Base-by-base conservation (phyloP, 768 basidiomycete genomes). In the Hemileccinum rubropunctum region DNA sequence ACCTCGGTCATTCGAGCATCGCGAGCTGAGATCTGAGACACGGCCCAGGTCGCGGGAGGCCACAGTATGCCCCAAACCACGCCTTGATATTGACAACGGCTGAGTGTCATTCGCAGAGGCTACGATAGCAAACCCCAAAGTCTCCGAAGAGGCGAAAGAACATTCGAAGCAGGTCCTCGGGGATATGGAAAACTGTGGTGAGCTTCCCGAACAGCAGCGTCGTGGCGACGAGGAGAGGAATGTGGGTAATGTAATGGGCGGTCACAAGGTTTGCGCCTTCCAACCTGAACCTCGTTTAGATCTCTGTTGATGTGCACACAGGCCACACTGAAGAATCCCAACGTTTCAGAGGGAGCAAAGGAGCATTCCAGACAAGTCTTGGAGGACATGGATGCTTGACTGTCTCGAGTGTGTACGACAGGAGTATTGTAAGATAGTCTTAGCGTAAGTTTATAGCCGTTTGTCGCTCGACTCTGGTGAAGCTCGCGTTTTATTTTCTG, bases 401-500 rank as follows among this genome's bases (percentile, higher is more conserved):
- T 17, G 35, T 10, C 43, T 30, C 27, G 34, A 5, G 20, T 37
- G 45, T n/a, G 21, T 28, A 50, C 15, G 6, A 23, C 23, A 23
- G 23, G 23, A 23, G 23, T 21, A 45, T 35, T 48, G 51, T 53
- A 51, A 30, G 48, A 52, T 53, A 51, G 40, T 28, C 20, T 44
- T n/a, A 44, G 36, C 23, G 20, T 46, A 52, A 11, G 11, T 23
- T 23, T 27, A 36, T 9, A 3, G 15, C 14, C 33, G 14, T 42
- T 28, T 39, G 28, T 44, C 36, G n/a, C 27, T 27, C 11, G 26
- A 45, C 17, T 17, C 23, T 12, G 4, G 41, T 20, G 28, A 33
- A 32, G 12, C n/a, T 38, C 36, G 42, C 12, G 17, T 15, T 51
- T 74, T 73, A 91, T 74, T 82, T 85, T 61, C 95, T 78, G 72